Conservation (phyloP, 805 yeast species). For the Maudiozyma serrabonitensis region DNA sequence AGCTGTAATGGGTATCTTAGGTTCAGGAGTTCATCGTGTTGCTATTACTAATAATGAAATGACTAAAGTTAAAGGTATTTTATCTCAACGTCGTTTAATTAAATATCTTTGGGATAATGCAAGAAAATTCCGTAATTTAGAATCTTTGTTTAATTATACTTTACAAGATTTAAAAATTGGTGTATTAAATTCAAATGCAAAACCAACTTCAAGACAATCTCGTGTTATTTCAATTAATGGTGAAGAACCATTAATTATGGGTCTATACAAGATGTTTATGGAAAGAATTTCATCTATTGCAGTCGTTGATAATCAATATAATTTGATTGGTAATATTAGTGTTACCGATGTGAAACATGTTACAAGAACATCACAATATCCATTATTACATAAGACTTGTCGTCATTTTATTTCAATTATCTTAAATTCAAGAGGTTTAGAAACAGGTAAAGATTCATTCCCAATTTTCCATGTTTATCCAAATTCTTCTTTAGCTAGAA, state of each 20-base stretch:
- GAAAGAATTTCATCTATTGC: conserved; percentile 85
- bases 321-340: conserved; percentile 82
- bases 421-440: conserved; percentile 78
- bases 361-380: conserved; percentile 78
- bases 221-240: conserved; percentile 76
- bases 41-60: conserved; percentile 57
- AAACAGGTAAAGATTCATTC: conserved; percentile 79
- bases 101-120: conserved; percentile 89
- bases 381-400: conserved; percentile 71
- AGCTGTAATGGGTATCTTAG: conserved; percentile 74
- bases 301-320: conserved; percentile 70
- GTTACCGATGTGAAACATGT: conserved; percentile 89
- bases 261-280: conserved; percentile 72
- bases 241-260: conserved; percentile 80
- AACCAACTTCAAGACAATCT: conserved; percentile 32
- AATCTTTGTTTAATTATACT: conserved; percentile 58
- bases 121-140: conserved; percentile 72
- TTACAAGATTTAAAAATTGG: conserved; percentile 73
- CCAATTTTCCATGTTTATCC: conserved; percentile 91
- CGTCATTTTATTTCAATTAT: conserved; percentile 81
- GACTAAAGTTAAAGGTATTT: conserved; percentile 62
- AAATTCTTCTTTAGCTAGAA: conserved; percentile 71
- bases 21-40: conserved; percentile 92
- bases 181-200: conserved; percentile 30
- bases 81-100: conserved; percentile 84